phyloP scores from a whole-genome alignment of 495 filamentous ascomycete species.

The Neurospora tetraspora region DNA sequence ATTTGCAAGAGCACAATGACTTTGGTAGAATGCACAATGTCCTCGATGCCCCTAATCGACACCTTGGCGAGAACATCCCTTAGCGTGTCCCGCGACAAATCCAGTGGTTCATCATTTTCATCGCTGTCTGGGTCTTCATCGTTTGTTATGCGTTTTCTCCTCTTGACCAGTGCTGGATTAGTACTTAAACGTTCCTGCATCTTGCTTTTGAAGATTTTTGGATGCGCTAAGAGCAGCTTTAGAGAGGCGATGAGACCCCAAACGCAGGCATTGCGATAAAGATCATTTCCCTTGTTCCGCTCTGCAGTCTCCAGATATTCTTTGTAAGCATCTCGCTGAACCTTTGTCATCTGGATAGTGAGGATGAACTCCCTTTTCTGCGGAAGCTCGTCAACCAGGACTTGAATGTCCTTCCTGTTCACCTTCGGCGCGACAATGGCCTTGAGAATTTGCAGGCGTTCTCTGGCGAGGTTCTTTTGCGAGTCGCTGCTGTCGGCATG shows the following conservation, averaged over 20 bases:
- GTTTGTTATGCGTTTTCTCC: neutral
- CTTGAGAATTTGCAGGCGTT: conserved; percentile 61
- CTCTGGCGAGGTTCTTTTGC: conserved; percentile 49
- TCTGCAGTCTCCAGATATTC: conserved; percentile 35
- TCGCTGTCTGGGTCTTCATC: conserved; percentile 17
- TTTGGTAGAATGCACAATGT: conserved; percentile 49
- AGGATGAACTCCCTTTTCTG: conserved; percentile 75
- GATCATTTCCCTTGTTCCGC: neutral
- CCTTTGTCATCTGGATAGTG: conserved; percentile 53
- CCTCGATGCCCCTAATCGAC: conserved; percentile 17
- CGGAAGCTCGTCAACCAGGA: conserved; percentile 54
- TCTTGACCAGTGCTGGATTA: neutral
- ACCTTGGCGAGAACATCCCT: conserved; percentile 20
- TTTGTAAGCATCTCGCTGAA: conserved; percentile 57
- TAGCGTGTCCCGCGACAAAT: conserved; percentile 23
- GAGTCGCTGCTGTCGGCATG: conserved; percentile 46
- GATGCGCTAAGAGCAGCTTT: conserved; percentile 66
- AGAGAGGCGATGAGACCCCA: conserved; percentile 39
- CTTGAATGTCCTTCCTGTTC: conserved; percentile 58
- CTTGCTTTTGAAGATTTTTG: conserved; percentile 50
- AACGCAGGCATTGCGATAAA: conserved; percentile 7
- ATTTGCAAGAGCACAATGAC: conserved; percentile 56
- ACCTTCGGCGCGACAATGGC: conserved; percentile 68
- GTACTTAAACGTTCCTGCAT: conserved; percentile 18
- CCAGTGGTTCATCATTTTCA: conserved; percentile 7